Evolutionary conservation across 805 yeast genomes (phyloP).

Genomic region (Blastobotrys americana): DNA sequence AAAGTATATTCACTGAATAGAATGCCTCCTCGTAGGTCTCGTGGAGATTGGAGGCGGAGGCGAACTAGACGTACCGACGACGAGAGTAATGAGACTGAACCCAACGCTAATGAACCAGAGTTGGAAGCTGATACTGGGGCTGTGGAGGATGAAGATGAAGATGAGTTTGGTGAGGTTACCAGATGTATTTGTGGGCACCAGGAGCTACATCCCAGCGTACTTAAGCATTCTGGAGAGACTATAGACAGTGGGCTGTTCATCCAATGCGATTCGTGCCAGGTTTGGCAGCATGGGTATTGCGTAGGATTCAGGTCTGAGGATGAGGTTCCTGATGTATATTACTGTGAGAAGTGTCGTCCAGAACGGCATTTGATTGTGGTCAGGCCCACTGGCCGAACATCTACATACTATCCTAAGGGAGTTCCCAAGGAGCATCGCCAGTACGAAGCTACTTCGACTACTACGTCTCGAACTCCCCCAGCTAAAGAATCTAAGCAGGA

Average conservation of each 20-base stretch:
- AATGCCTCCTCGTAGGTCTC: not conserved
- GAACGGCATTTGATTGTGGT: slow-evolving; percentile 60
- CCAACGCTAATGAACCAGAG: slow-evolving; percentile 7
- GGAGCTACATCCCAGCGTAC: slow-evolving; percentile 34
- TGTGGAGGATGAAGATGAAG: slow-evolving; percentile 12
- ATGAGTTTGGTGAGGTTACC: slow-evolving; percentile 37
- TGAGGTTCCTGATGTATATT: slow-evolving; percentile 84
- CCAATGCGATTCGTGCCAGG: slow-evolving; percentile 91
- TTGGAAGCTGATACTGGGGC: slow-evolving; percentile 15
- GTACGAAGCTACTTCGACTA: slow-evolving; percentile 1
- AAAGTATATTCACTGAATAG: too few relatives aligned
- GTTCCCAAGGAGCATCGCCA: not conserved
- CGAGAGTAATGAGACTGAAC: slow-evolving; percentile 6
- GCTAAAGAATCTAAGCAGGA: not conserved
- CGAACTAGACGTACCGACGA: not conserved
- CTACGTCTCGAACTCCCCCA: slow-evolving; percentile 2
- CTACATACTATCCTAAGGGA: slow-evolving; percentile 43
- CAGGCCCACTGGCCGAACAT: slow-evolving; percentile 41
- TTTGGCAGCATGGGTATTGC: slow-evolving; percentile 97
- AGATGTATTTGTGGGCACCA: slow-evolving; percentile 50
- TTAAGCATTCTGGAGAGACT: slow-evolving; percentile 19
- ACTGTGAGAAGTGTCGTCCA: slow-evolving; percentile 90
- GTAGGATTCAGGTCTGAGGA: slow-evolving; percentile 73
- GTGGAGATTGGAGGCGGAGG: not conserved
- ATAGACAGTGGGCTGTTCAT: slow-evolving; percentile 92